Conservation (phyloP, 805 yeast genomes). For the Komagataella kurtzmanii region DNA sequence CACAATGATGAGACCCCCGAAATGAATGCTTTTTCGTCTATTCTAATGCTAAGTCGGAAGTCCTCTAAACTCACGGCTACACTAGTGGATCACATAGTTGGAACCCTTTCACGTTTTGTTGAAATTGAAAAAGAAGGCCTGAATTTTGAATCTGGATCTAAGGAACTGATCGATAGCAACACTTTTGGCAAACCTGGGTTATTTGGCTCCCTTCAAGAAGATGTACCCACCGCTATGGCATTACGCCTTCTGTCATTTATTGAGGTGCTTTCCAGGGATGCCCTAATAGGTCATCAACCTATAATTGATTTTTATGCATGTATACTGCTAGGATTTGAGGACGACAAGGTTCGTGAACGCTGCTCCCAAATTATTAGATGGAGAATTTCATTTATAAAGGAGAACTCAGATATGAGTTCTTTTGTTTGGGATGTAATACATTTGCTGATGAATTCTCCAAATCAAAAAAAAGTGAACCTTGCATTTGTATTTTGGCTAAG, state of each 20-base stretch:
- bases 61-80: not conserved
- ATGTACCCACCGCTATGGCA: not conserved
- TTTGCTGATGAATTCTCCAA: not conserved
- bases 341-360: not conserved
- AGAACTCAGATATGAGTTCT: not conserved
- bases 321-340: not conserved
- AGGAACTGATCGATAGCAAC: not conserved
- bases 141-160: not conserved
- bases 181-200: not conserved
- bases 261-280: not conserved
- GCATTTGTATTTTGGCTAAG: slow-evolving; percentile 2
- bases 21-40: not conserved
- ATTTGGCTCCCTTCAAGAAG: not conserved
- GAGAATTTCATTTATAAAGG: slow-evolving; percentile 1
- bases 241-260: not conserved
- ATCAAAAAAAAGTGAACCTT: not conserved
- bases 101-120: not conserved
- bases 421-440: slow-evolving; percentile 1
- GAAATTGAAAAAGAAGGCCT: not conserved
- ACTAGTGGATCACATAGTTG: not conserved
- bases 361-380: not conserved
- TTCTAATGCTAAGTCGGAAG: not conserved
- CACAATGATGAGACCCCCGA: not conserved
- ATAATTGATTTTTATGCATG: not conserved
- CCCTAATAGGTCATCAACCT: not conserved